Conservation (phyloP, 1,139 yeast species). For the Zygosaccharomyces pseudobailii region DNA sequence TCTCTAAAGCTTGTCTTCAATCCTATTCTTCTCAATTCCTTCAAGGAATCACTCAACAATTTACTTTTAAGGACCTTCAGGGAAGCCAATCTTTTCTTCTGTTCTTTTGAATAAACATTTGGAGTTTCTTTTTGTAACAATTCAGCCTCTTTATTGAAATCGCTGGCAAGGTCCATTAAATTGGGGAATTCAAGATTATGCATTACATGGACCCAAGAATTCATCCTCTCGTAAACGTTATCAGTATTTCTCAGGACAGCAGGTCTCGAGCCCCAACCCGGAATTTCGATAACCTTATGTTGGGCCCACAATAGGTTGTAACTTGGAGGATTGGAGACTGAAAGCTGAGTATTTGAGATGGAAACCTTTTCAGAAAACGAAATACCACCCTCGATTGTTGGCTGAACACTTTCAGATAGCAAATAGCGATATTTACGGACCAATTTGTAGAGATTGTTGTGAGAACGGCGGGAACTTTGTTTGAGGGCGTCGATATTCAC, state of each 20-base stretch:
- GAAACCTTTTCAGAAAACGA: conserved; percentile 23
- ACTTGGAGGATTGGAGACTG: conserved; percentile 9
- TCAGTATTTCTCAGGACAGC: conserved; percentile 47
- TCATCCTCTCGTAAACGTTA: conserved; percentile 54
- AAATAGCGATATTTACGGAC: conserved; percentile 76
- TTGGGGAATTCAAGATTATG: conserved; percentile 34
- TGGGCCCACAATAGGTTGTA: conserved; percentile 11
- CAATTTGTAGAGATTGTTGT: conserved; percentile 73
- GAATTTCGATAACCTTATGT: conserved; percentile 25
- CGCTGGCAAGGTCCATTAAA: conserved; percentile 50
- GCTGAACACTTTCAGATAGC: conserved; percentile 49
- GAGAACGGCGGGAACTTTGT: conserved; percentile 89
- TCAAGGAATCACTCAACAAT: conserved; percentile 68
- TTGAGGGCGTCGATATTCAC: conserved; percentile 89
- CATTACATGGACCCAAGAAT: conserved; percentile 42
- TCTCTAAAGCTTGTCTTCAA: conserved; percentile 60
- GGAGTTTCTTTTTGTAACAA: conserved; percentile 76
- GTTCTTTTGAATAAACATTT: conserved; percentile 58
- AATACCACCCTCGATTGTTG: conserved; percentile 62
- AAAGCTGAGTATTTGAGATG: background rate
- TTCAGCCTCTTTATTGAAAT: conserved; percentile 54
- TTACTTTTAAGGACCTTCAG: conserved; percentile 77
- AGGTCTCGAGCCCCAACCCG: conserved; percentile 55
- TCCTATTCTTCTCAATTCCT: conserved; percentile 72
- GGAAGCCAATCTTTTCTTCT: conserved; percentile 66